A percentile compares a stretch with the other conserved stretches of the same genome.
Conservation (phyloP, 2,329 filamentous ascomycete species). For the Phyllosticta citribraziliensis region DNA sequence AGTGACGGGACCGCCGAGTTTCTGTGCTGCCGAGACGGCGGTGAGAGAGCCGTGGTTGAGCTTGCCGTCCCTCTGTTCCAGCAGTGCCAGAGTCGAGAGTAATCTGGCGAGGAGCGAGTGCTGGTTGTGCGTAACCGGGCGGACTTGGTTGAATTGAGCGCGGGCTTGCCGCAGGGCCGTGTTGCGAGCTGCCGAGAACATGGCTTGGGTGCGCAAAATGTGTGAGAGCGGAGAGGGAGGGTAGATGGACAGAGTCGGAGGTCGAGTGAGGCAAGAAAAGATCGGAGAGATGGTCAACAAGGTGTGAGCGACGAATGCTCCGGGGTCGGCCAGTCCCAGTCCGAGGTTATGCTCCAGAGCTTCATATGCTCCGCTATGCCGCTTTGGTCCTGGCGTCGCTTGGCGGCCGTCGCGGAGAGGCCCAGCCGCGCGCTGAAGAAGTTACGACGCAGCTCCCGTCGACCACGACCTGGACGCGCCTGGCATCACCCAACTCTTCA, state of each 20-base stretch:
- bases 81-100: slow-evolving; percentile 77
- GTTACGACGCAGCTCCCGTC: slow-evolving; percentile 8
- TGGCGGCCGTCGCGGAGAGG: slow-evolving; percentile 6
- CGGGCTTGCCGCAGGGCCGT: slow-evolving; percentile 28
- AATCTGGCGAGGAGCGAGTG: slow-evolving; percentile 55
- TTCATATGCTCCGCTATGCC: slow-evolving; percentile 3
- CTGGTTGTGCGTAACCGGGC: slow-evolving; percentile 27
- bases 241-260: background rate
- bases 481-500: slow-evolving; percentile 4
- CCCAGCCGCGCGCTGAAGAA: slow-evolving; percentile 11
- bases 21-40: slow-evolving; percentile 75
- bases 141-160: slow-evolving; percentile 34
- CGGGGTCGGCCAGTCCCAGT: slow-evolving; percentile 7
- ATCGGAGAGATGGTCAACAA: background rate
- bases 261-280: background rate
- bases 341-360: slow-evolving; percentile 10
- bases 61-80: slow-evolving; percentile 87
- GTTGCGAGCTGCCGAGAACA: slow-evolving; percentile 28
- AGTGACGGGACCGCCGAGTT: slow-evolving; percentile 75
- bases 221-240: background rate
- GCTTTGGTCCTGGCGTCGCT: background rate
- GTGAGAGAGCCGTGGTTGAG: slow-evolving; percentile 74
- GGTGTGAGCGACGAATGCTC: slow-evolving; percentile 4
- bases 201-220: slow-evolving; percentile 11
- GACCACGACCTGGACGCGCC: slow-evolving; percentile 1